Base-by-base conservation (phyloP, 2,329 filamentous ascomycete genomes). In the Diaporthe helianthi region DNA sequence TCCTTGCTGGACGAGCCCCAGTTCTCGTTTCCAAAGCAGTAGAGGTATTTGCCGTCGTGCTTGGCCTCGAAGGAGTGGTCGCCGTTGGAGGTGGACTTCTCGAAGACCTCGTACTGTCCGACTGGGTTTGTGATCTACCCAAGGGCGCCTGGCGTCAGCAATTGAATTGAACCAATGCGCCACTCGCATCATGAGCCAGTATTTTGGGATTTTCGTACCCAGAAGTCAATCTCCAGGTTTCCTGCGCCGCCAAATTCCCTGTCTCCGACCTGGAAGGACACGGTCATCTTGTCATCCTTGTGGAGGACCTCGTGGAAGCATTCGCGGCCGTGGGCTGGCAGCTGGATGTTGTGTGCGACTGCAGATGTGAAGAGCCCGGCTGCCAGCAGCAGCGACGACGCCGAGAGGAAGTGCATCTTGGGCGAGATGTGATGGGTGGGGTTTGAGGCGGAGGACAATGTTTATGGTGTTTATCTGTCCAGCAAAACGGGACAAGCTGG, bases 1-100 rank as follows among this genome's bases (percentile, higher is more conserved):
- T 99, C 96, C 84, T 99, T 99, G 79, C 90, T 97, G 81, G 93
- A 93, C 70, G 94, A 94, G 70, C 93, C 93, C 94, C 95, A 99
- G 81, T 96, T 92, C 85, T 98, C 95, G 83, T 99, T 99, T 83
- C 96, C 97, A 84, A 99, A 99, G 89, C 96, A 99, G 89, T 99
- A 99, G 69, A 88, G 85, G 84, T 92, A 98, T 83, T 92, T 94
- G 73, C 96, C 96, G 80, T 99, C 94, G 78, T 90, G 83, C 75
- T 87, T 85, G 64, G 96, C 94, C 47, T 90, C 92, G 83, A 99
- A 98, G 69, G 93, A 93, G 84, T 97, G 93, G 82, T 98, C 95
- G 79, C 96, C 96, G 76, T 92, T 94, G 72, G 94, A 94, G 70
- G 96, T 88, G 71, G 89, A 86, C 80, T 91, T 92, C 79, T 97